Evolutionary conservation across 192 early-diverging fungal species (phyloP), one percentile per base, ranked within the genome.

Genomic region (Geosiphon pyriformis): DNA sequence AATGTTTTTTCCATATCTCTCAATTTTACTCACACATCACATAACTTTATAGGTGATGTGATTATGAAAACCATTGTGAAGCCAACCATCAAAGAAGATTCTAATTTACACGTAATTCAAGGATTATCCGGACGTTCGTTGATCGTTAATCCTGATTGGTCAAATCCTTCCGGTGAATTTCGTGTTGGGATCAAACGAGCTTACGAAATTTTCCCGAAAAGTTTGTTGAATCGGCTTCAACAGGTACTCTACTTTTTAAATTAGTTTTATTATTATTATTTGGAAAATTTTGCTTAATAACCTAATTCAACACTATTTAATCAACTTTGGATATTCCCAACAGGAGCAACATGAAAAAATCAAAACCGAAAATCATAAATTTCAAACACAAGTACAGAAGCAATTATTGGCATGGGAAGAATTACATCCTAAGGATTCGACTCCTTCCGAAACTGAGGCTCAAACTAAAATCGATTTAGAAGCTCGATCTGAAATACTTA

Each of bases 151-250:
- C 70, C 80, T 50, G 65, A 75, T 29, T 96, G 94, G 92, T 73
- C 63, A 46, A 92, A 92, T 65, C 93, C 94, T 3, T 78, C 87
- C 2, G 85, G 86, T 53, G 90, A 93, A 65, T 98, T 87, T 78
- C 86, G 86, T 23, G 42, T 98, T 23, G 96, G 96, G 26, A 57
- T 89, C 27, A 96, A 94, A 78, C 78, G 75, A 25, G 78, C 87
- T 4, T 83, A 82, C 56, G 89, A 92, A 50, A 70, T 98, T 52
- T 91, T 89, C 50, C 93, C 91, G 12, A 64, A 70, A 15, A 74
- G 73, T 4, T 70, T 90, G 15, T 25, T 72, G 33, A 65, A 50
- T 1, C 74, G 84, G n/a, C 67, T 87, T 26, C 76, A 79, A 62
- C 52, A 73, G 46, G 88, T 90, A 76, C 74, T 67, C 54, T 2